Evolutionary conservation across 371 early-diverging fungal species (phyloP), one percentile per base, ranked within the genome.

Genomic region (Chytridiales sp.): DNA sequence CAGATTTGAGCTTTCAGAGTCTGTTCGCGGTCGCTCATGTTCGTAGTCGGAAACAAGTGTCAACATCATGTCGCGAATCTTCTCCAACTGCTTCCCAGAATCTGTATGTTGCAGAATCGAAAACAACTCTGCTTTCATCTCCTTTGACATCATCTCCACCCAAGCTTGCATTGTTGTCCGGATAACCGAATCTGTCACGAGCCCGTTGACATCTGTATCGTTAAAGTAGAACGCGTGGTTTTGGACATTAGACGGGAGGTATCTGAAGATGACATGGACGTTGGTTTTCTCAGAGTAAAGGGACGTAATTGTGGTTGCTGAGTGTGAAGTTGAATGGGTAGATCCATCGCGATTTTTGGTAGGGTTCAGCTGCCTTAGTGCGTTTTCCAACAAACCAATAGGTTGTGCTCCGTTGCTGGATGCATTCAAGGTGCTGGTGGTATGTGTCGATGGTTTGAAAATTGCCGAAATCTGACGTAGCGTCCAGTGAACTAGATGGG

Each of bases 281-380:
- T 72, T 69, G 42, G 75, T 57, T 46, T 67, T 70, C 47, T 66
- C 69, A 2, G 66, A 58, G 47, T 61, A 74, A n/a, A 74, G 44
- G 4, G 47, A 40, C 6, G 59, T 38, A 15, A 68, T 51, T n/a
- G 54, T 47, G 48, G n/a, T n/a, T n/a, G n/a, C n/a, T n/a, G 38
- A 38, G n/a, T 38, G 38, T 38, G 38, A 43, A 31, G 40, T 56
- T 6, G 30, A 9, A n/a, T n/a, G n/a, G n/a, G n/a, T n/a, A n/a
- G n/a, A n/a, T n/a, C n/a, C n/a, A n/a, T n/a, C n/a, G n/a, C n/a
- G n/a, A n/a, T n/a, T n/a, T n/a, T n/a, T n/a, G n/a, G n/a, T n/a
- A n/a, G n/a, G n/a, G n/a, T n/a, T n/a, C n/a, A n/a, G n/a, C n/a
- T n/a, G n/a, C n/a, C n/a, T n/a, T n/a, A n/a, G n/a, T n/a, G n/a